Base-by-base conservation (phyloP, 495 filamentous ascomycete species). In the Aspergillus ellipticus region DNA sequence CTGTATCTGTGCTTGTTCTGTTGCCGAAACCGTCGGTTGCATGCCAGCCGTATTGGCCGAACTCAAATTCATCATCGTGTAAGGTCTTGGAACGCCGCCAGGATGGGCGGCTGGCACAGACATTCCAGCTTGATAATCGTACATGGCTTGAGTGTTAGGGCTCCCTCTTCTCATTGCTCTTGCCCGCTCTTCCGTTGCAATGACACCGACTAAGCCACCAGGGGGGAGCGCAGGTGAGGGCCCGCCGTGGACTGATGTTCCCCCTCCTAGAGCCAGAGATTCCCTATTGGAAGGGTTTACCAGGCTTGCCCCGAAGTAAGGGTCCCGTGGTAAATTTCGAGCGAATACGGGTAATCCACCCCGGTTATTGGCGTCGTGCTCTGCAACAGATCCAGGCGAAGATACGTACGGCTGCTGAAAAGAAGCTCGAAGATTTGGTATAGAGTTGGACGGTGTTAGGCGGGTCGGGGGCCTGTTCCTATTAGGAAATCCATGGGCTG, bases 401-500 rank as follows among this genome's bases (percentile, higher is more conserved):
- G 73, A 64, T 54, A 69, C 47, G 62, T 73, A 69, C 29, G 65
- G 60, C 31, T 63, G 69, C 11, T 66, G 59, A 43, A 68, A 65
- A 13, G 76, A 79, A 1, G 68, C 70, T n/a, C 74, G 72, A 22
- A 79, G 65, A 43, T 78, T 76, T 22, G 77, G 79, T 26, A 75
- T 78, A 11, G 89, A 91, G 49, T 76, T 82, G 66, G 83, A 79
- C 39, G 80, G 84, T 47, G 76, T 79, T 29, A 90, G 77, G 28
- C 86, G 82, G 39, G 80, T 89, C 3, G 94, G 93, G 10, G 90
- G 88, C 28, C 89, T 82, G 58, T 84, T 87, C 70, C 84, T 90
- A 62, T 82, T 86, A 4, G 94, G 94, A 63, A 98, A 98, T 17
- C 94, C 94, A 67, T 97, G 93, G 9, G 90, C 91, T 47, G 88